Evolutionary conservation across 164 flowering plant species (phyloP).

Genomic region (Buxus sempervirens): DNA sequence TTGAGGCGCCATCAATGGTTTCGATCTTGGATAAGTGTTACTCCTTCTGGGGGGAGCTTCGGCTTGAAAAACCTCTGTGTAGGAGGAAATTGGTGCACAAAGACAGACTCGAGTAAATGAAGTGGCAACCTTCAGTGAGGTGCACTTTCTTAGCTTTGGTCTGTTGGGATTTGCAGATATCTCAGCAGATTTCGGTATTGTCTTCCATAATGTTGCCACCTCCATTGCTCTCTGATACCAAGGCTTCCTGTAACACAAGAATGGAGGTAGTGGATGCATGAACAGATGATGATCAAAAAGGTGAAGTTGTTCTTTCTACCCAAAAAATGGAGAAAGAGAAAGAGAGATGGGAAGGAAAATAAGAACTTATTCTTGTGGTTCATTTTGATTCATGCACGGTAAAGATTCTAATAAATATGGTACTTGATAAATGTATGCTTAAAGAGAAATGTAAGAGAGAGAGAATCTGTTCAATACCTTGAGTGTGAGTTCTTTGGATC

Average conservation of each 20-base stretch:
- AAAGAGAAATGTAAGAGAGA: slow-evolving; percentile 2
- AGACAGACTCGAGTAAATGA: slow-evolving; percentile 82
- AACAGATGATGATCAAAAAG: background rate
- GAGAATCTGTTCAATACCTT: slow-evolving; percentile 35
- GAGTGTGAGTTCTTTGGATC: slow-evolving; percentile 59
- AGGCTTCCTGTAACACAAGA: slow-evolving; percentile 48
- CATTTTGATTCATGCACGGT: no score
- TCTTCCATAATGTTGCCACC: slow-evolving; percentile 59
- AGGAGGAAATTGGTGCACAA: slow-evolving; percentile 86
- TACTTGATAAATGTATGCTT: background rate
- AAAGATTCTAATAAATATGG: background rate
- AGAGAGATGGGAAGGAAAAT: background rate
- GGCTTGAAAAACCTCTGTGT: slow-evolving; percentile 65
- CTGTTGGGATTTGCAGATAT: slow-evolving; percentile 23
- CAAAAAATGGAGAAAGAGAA: background rate
- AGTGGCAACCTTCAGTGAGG: slow-evolving; percentile 72
- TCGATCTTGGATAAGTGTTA: slow-evolving; percentile 65
- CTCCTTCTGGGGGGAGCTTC: slow-evolving; percentile 78
- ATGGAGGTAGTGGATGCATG: slow-evolving; percentile 1
- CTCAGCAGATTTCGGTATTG: slow-evolving; percentile 35
- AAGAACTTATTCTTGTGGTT: no score
- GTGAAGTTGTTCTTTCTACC: background rate
- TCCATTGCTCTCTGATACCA: slow-evolving; percentile 92
- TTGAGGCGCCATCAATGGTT: slow-evolving; percentile 21
- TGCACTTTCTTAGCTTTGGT: slow-evolving; percentile 58